Evolutionary conservation across 2,329 filamentous ascomycete species (phyloP).

Genomic region (Sphaceloma murrayae): DNA sequence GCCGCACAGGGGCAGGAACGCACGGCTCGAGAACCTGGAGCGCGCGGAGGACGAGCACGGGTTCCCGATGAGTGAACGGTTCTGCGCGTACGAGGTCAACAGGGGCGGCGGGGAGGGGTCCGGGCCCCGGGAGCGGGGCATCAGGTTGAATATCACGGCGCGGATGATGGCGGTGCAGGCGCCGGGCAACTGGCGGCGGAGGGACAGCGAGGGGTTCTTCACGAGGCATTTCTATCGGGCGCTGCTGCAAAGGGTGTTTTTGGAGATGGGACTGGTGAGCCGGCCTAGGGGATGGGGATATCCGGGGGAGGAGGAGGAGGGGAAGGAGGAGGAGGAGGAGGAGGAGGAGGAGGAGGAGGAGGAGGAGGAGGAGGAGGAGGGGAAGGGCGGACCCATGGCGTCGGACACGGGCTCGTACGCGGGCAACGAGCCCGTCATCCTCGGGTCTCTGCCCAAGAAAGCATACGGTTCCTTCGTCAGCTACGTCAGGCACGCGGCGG

Average conservation of each 20-base stretch:
- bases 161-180: slow-evolving; percentile 98
- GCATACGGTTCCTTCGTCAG: slow-evolving; percentile 65
- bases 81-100: slow-evolving; percentile 41
- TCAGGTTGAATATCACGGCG: slow-evolving; percentile 88
- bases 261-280: slow-evolving; percentile 69
- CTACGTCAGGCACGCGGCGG: slow-evolving; percentile 72
- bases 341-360: slow-evolving; percentile 29
- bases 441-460: slow-evolving; percentile 72
- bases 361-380: slow-evolving; percentile 28
- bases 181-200: slow-evolving; percentile 76
- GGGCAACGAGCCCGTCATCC: slow-evolving; percentile 59
- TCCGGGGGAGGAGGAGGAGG: background rate
- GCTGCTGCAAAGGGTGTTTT: slow-evolving; percentile 80
- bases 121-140: too few relatives aligned
- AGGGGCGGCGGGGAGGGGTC: slow-evolving; percentile 27
- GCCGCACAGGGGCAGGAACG: slow-evolving; percentile 63
- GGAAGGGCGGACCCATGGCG: slow-evolving; percentile 53
- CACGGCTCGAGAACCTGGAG: slow-evolving; percentile 58
- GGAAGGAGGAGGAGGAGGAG: slow-evolving; percentile 14
- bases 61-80: slow-evolving; percentile 77
- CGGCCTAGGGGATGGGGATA: slow-evolving; percentile 35
- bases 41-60: slow-evolving; percentile 75
- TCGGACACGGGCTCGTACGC: too few relatives aligned
- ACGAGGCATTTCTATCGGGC: slow-evolving; percentile 87
- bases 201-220: slow-evolving; percentile 81